Evolutionary conservation across 2,329 filamentous ascomycete genomes (phyloP).

Genomic region (Dactylellina leptospora): DNA sequence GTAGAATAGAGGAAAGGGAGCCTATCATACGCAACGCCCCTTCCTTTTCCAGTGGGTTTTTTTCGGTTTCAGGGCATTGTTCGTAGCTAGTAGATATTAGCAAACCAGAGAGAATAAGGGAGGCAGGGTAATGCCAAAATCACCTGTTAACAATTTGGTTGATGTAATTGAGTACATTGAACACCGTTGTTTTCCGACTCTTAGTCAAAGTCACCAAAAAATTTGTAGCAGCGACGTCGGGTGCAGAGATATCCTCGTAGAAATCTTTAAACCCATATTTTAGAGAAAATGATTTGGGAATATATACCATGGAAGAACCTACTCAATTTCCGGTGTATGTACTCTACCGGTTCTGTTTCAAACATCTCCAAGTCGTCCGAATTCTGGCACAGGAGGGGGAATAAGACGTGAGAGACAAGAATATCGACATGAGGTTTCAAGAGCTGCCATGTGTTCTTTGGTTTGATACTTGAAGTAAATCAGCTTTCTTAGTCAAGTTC

Average conservation of each 20-base stretch:
- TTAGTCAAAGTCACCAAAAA: slow-evolving; percentile 96
- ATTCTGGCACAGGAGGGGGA: slow-evolving; percentile 91
- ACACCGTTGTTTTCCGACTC: slow-evolving; percentile 92
- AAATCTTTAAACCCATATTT: slow-evolving; percentile 67
- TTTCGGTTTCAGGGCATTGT: slow-evolving; percentile 80
- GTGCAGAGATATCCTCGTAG: slow-evolving; percentile 94
- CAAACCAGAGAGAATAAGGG: slow-evolving; percentile 55
- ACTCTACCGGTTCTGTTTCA: slow-evolving; percentile 92
- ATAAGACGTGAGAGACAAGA: slow-evolving; percentile 91
- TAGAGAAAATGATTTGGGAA: background rate
- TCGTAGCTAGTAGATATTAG: slow-evolving; percentile 54
- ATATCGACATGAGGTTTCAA: slow-evolving; percentile 93
- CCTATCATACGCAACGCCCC: slow-evolving; percentile 97
- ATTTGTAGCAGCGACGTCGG: slow-evolving; percentile 94
- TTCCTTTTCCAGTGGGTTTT: slow-evolving; percentile 94
- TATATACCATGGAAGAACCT: background rate
- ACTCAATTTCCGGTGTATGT: slow-evolving; percentile 91
- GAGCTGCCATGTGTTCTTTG: slow-evolving; percentile 95
- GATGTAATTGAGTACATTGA: slow-evolving; percentile 91
- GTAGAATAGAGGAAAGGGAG: slow-evolving; percentile 88
- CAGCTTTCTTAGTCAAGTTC: background rate
- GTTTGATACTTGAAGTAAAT: slow-evolving; percentile 70
- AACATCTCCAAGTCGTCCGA: slow-evolving; percentile 94
- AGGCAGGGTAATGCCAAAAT: too few relatives aligned
- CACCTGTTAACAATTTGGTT: slow-evolving; percentile 95